Evolutionary conservation across 2,329 filamentous ascomycete genomes (phyloP), one percentile per base, ranked within the genome.

Genomic region (Chaetomiaceae sp.): DNA sequence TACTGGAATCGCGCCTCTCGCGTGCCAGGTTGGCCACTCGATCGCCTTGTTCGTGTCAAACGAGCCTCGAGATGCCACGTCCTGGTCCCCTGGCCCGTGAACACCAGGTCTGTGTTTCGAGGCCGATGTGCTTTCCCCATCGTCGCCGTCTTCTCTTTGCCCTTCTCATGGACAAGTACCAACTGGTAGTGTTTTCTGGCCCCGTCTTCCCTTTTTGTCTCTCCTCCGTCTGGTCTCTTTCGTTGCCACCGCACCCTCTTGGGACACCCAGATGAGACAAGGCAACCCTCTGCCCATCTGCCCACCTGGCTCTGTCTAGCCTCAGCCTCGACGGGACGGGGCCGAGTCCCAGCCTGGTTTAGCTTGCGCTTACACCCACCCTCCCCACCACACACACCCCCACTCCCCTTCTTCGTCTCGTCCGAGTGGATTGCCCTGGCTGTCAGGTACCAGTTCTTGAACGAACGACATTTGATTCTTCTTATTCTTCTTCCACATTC

Each of bases 261-360:
- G 54, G 59, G 59, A 56, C 57, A 62, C 58, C 59, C 56, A 58
- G 49, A 59, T 67, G 63, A 68, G 66, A 68, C 69, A 69, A 69
- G 63, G 61, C 66, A 67, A 64, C 64, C 65, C 64, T 16, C 64
- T 38, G 64, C 58, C 59, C 62, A 57, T 57, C 56, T 59, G 59
- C 43, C 52, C 55, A 53, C 50, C 25, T 44, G 48, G 54, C 54
- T 53, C 44, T 55, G 51, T 50, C 52, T 37, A 50, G 47, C 48
- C 50, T 53, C 51, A 54, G 48, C 52, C 51, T 54, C 54, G 49
- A 50, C 53, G 47, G 42, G 50, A 27, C 25, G 25, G 25, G 25
- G 48, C 50, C 55, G 37, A 51, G 45, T 51, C 55, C 54, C 38
- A 52, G 45, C 50, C 47, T 41, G 55, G 51, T 44, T 50, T 55